phyloP scores from a whole-genome alignment of 192 early-diverging fungal species.

The Thamnidium elegans region DNA sequence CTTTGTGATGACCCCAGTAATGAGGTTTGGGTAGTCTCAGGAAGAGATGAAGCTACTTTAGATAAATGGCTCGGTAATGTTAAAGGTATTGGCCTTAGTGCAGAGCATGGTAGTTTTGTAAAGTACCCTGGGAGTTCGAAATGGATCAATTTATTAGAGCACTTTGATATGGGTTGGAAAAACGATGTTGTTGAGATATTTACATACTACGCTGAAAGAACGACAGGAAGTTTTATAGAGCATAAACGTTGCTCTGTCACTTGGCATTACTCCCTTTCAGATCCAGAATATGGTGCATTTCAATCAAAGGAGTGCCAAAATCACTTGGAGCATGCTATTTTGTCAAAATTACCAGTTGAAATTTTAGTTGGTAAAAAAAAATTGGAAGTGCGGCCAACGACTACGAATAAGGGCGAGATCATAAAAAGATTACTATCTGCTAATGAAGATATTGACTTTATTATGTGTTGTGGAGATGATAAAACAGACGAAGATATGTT shows the following conservation, averaged over 20 bases:
- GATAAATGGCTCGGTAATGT: conserved; percentile 84
- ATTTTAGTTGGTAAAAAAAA: conserved; percentile 96
- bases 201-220: conserved; percentile 92
- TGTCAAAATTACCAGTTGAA: conserved; percentile 93
- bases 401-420: conserved; percentile 96
- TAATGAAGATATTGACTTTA: conserved; percentile 77
- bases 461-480: conserved; percentile 95
- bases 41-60: conserved; percentile 80
- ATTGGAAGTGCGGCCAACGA: conserved; percentile 89
- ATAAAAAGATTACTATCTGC: conserved; percentile 76
- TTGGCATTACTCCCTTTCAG: conserved; percentile 96
- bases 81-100: conserved; percentile 75
- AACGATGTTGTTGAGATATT: conserved; percentile 92
- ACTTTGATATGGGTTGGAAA: conserved; percentile 91
- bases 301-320: conserved; percentile 98
- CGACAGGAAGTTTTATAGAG: conserved; percentile 90
- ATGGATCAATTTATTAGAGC: conserved; percentile 71
- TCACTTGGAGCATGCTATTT: conserved; percentile 86
- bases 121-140: conserved; percentile 71
- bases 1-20: conserved; percentile 80
- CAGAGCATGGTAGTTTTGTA: conserved; percentile 96
- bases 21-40: conserved; percentile 88
- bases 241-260: conserved; percentile 90
- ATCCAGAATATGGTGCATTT: conserved; percentile 93
- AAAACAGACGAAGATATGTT: conserved; percentile 99